These are phyloP conservation scores for Adansonia rubrostipa DNA, from an alignment of 441 rosid species.

Conservation along the genomic window DNA sequence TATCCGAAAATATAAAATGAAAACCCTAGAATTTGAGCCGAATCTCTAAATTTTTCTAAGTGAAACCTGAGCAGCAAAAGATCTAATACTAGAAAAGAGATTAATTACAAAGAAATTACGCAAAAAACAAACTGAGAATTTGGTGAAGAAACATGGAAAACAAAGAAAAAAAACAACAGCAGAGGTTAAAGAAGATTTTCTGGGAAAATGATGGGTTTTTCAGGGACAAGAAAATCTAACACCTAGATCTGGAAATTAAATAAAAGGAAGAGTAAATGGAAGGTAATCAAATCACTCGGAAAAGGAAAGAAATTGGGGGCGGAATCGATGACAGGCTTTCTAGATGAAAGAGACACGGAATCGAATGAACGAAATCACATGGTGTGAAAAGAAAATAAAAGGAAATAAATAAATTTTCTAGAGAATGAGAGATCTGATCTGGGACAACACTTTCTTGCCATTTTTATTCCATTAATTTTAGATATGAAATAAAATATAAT, in stretches of 20 bases:
- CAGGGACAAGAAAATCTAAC: not conserved
- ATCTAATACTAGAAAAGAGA: not conserved
- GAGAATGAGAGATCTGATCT: too few species aligned
- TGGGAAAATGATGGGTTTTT: not conserved
- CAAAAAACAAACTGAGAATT: not conserved
- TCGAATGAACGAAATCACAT: constrained; percentile 38
- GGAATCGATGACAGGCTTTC: constrained; percentile 30
- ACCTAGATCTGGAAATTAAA: constrained; percentile 17
- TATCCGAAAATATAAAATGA: not conserved
- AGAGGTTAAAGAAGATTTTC: not conserved
- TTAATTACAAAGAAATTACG: not conserved
- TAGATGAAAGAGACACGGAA: constrained; percentile 21
- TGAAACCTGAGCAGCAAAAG: constrained; percentile 5
- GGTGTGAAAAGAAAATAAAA: not conserved
- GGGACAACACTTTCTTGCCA: too few species aligned
- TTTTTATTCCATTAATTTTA: too few species aligned
- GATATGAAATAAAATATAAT: too few species aligned
- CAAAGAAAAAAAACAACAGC: not conserved
- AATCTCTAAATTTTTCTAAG: not conserved
- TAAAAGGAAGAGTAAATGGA: not conserved
- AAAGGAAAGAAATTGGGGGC: not conserved
- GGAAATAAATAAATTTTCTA: too few species aligned
- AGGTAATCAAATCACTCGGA: not conserved
- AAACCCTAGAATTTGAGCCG: not conserved
- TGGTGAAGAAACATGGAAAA: not conserved